A percentile compares a stretch with the other conserved stretches of the same genome.
Evolutionary conservation across 805 yeast genomes (phyloP).

Genomic region (Yamadazyma sp.): DNA sequence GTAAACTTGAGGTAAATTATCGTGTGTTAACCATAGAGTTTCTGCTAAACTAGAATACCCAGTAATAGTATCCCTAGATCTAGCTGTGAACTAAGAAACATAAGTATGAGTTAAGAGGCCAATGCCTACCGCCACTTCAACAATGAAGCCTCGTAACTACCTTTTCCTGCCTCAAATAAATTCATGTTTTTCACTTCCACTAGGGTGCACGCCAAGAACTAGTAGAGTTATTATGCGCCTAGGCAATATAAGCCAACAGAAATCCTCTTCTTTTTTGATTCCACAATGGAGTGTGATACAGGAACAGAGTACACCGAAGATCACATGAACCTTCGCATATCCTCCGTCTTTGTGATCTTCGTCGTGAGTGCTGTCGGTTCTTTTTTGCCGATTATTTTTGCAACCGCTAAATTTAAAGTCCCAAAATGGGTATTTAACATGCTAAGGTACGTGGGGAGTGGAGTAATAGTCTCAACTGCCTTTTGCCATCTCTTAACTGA

Average conservation of each 20-base stretch:
- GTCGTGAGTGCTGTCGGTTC: constrained; percentile 54
- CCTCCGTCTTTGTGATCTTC: constrained; percentile 61
- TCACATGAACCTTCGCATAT: constrained; percentile 49
- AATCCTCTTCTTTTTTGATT: not conserved
- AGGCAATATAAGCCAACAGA: too few species aligned
- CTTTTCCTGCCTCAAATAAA: too few species aligned
- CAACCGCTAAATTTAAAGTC: constrained; percentile 56
- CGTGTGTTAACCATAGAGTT: too few species aligned
- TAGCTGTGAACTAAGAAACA: too few species aligned
- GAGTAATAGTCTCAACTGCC: constrained; percentile 80
- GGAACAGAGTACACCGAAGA: constrained; percentile 47
- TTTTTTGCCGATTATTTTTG: constrained; percentile 61
- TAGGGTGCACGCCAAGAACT: constrained; percentile 3
- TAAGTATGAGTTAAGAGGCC: too few species aligned
- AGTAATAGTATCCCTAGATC: too few species aligned
- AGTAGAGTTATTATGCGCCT: too few species aligned
- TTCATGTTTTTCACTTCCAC: constrained; percentile 1
- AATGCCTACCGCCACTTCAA: too few species aligned
- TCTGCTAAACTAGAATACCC: too few species aligned
- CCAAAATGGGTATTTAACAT: constrained; percentile 65
- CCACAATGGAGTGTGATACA: constrained; percentile 30
- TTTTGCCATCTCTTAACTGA: constrained; percentile 73
- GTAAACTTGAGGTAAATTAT: too few species aligned
- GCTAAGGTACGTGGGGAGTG: constrained; percentile 78
- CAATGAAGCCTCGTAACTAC: too few species aligned